phyloP scores from a whole-genome alignment of 2,329 filamentous ascomycete genomes.

The Didymella glomerata region DNA sequence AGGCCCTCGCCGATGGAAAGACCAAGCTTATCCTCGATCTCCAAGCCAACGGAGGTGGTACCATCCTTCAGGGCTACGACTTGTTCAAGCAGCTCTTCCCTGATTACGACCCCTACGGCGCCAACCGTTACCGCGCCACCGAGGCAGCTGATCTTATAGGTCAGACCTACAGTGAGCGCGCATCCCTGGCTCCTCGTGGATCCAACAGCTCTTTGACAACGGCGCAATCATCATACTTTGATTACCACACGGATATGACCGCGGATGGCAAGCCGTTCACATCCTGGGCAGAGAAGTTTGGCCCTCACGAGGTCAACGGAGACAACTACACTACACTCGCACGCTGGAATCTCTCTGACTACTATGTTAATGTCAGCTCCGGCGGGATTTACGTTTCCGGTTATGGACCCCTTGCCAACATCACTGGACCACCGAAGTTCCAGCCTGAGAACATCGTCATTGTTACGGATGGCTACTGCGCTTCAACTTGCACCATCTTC shows the following conservation, averaged over 20 bases:
- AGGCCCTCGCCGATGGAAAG: conserved; percentile 60
- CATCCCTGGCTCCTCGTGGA: conserved; percentile 44
- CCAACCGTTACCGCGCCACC: conserved; percentile 60
- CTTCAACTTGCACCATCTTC: conserved; percentile 66
- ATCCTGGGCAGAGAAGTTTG: conserved; percentile 56
- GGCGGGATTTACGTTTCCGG: conserved; percentile 51
- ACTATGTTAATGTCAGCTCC: conserved; percentile 38
- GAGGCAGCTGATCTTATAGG: conserved; percentile 58
- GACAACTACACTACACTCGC: conserved; percentile 52
- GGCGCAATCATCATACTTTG: conserved; percentile 55
- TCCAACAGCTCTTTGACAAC: conserved; percentile 50
- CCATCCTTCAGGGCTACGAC: conserved; percentile 67
- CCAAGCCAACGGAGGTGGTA: conserved; percentile 67
- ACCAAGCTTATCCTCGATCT: conserved; percentile 69
- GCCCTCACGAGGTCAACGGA: conserved; percentile 42
- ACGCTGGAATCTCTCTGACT: conserved; percentile 51
- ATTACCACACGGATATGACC: conserved; percentile 58
- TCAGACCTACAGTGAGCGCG: conserved; percentile 49
- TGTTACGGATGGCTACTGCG: conserved; percentile 67
- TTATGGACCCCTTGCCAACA: conserved; percentile 52
- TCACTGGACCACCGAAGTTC: conserved; percentile 60
- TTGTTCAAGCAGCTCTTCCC: conserved; percentile 68
- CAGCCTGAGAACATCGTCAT: conserved; percentile 61
- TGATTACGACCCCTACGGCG: conserved; percentile 59
- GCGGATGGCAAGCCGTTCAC: conserved; percentile 61